Evolutionary conservation across 306 rosid genomes (phyloP).

Genomic region (Leucaena leucocephala): DNA sequence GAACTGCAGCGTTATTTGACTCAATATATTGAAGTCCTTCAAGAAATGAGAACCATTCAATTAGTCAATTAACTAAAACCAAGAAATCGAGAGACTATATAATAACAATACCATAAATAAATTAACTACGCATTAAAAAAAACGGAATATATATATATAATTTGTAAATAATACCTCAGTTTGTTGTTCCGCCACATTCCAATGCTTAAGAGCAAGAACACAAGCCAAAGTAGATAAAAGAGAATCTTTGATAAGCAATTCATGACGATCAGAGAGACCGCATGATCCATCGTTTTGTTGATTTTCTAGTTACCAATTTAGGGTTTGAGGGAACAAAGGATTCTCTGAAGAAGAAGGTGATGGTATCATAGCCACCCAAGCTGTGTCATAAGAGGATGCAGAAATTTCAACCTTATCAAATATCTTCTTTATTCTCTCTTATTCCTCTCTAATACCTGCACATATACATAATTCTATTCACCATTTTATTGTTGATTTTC

Average conservation of each 20-base stretch:
- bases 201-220: not conserved
- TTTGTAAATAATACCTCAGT: not conserved
- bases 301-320: slow-evolving; percentile 68
- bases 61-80: not conserved
- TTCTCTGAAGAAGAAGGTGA: slow-evolving; percentile 51
- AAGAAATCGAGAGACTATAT: not conserved
- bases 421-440: slow-evolving; percentile 3
- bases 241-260: not conserved
- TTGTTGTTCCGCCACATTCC: not conserved
- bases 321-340: slow-evolving; percentile 73
- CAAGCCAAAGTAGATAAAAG: not conserved
- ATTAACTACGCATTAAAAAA: not conserved
- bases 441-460: not conserved
- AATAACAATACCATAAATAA: not conserved
- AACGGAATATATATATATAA: not conserved
- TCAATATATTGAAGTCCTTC: not conserved
- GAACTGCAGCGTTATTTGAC: not conserved
- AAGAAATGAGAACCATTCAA: not conserved
- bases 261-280: slow-evolving; percentile 47
- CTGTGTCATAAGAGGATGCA: slow-evolving; percentile 79
- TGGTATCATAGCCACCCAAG: slow-evolving; percentile 91
- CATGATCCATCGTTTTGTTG: slow-evolving; percentile 83
- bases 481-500: slow-evolving; percentile 48
- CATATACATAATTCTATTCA: slow-evolving; percentile 45
- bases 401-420: slow-evolving; percentile 60